A percentile compares a stretch with the other conserved stretches of the same genome.
Evolutionary conservation across 768 basidiomycete genomes (phyloP).

Genomic region (Termitomyces eurrhizus): DNA sequence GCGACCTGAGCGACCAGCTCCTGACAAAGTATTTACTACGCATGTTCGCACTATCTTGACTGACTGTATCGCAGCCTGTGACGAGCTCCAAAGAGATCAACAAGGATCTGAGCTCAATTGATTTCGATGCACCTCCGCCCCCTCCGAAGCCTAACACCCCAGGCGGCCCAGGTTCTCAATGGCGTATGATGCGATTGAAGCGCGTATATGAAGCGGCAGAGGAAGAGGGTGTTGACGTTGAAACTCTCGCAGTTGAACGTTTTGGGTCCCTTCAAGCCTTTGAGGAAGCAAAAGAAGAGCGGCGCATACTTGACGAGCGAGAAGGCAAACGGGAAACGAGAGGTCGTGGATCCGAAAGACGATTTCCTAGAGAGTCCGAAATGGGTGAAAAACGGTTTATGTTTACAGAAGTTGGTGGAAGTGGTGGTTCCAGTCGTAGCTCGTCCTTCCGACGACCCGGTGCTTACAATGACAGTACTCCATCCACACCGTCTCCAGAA

Average conservation of each 20-base stretch:
- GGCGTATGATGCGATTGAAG: conserved; percentile 97
- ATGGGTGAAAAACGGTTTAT: conserved; percentile 56
- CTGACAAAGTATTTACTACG: conserved; percentile 56
- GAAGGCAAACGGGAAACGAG: conserved; percentile 47
- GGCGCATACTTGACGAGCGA: conserved; percentile 80
- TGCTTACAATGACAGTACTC: conserved; percentile 47
- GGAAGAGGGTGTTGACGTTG: conserved; percentile 70
- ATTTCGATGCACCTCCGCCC: conserved; percentile 36
- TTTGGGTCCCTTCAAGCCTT: conserved; percentile 86
- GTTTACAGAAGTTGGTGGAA: conserved; percentile 63
- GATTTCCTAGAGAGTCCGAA: conserved; percentile 30
- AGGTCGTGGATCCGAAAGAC: conserved; percentile 28
- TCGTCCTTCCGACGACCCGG: conserved; percentile 86
- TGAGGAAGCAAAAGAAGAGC: conserved; percentile 85
- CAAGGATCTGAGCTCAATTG: conserved; percentile 43
- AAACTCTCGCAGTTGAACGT: conserved; percentile 82
- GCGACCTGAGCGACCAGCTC: conserved; percentile 54
- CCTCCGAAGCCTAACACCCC: conserved; percentile 55
- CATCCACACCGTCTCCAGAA: conserved; percentile 57
- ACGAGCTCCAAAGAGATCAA: conserved; percentile 65
- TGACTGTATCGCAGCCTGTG: conserved; percentile 43
- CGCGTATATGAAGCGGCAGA: conserved; percentile 87
- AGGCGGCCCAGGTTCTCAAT: conserved; percentile 90
- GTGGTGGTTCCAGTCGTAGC: conserved; percentile 72
- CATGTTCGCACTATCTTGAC: not conserved